Evolutionary conservation across 2,329 filamentous ascomycete species (phyloP).

Genomic region (Alternaria solani): DNA sequence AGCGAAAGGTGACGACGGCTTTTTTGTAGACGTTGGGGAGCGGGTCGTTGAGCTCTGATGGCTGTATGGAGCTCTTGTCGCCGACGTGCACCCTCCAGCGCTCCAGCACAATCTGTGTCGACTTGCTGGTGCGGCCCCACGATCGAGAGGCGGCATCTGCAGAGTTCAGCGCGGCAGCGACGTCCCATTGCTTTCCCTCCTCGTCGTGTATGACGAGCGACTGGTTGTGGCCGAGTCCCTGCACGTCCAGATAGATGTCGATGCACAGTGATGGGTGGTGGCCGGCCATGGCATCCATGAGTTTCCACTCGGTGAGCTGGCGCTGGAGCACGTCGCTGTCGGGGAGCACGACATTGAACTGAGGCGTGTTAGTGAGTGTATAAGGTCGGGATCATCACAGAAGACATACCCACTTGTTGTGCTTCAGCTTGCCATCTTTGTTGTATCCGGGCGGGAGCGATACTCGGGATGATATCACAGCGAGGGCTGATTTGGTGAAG

Average conservation of each 20-base stretch:
- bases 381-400: background rate
- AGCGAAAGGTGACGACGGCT: constrained; percentile 91
- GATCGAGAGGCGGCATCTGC: constrained; percentile 61
- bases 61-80: constrained; percentile 63
- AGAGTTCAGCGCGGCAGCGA: constrained; percentile 79
- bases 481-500: constrained; percentile 83
- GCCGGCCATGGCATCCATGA: constrained; percentile 77
- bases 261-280: constrained; percentile 85
- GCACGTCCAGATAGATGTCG: constrained; percentile 86
- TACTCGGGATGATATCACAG: constrained; percentile 83
- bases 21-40: constrained; percentile 96
- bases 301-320: constrained; percentile 82
- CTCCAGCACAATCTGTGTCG: constrained; percentile 83
- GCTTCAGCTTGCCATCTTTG: constrained; percentile 68
- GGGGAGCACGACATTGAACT: constrained; percentile 96
- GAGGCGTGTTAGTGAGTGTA: constrained; percentile 20
- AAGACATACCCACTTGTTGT: constrained; percentile 84
- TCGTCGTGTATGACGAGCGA: constrained; percentile 89
- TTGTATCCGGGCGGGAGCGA: constrained; percentile 68
- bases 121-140: constrained; percentile 53
- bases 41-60: constrained; percentile 63
- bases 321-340: constrained; percentile 89
- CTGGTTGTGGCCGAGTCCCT: constrained; percentile 81
- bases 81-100: constrained; percentile 89
- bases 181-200: constrained; percentile 90